Evolutionary conservation across 2,329 filamentous ascomycete species (phyloP).

Genomic region (Aspergillus aculeatus): DNA sequence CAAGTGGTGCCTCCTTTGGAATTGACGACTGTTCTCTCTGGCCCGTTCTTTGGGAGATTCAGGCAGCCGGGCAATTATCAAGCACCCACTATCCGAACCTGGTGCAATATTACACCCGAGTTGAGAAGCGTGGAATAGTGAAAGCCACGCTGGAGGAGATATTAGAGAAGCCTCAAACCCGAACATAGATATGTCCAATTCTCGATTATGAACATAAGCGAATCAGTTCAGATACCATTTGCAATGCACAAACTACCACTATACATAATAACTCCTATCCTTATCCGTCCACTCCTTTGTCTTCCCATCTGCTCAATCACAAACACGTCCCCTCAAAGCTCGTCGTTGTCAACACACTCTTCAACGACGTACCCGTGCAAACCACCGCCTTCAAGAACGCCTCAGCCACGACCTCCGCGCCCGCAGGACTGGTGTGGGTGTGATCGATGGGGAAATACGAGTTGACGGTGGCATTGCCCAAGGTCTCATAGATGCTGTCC

Average conservation of each 20-base stretch:
- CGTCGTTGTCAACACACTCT: constrained; percentile 33
- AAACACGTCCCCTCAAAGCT: constrained; percentile 31
- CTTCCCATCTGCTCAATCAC: constrained; percentile 3
- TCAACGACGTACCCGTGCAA: constrained; percentile 49
- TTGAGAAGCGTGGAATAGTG: constrained; percentile 40
- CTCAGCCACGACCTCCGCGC: constrained; percentile 57
- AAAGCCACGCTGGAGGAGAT: constrained; percentile 30
- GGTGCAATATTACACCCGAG: constrained; percentile 38
- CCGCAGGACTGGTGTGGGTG: constrained; percentile 59
- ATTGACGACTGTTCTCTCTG: constrained; percentile 47
- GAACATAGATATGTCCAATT: not conserved
- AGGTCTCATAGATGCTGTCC: constrained; percentile 52
- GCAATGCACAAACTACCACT: not conserved
- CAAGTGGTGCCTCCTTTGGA: constrained; percentile 36
- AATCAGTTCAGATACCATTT: not conserved
- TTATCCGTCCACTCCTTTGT: not conserved
- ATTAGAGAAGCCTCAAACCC: not conserved
- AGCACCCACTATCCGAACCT: constrained; percentile 32
- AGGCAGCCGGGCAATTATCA: constrained; percentile 23
- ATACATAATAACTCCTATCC: not conserved
- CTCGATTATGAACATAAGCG: not conserved
- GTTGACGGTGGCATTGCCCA: constrained; percentile 54
- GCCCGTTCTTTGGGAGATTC: constrained; percentile 43
- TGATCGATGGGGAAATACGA: constrained; percentile 59
- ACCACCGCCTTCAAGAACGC: constrained; percentile 60